phyloP scores from a whole-genome alignment of 2,329 filamentous ascomycete genomes.

The Epichloe gansuensis region DNA sequence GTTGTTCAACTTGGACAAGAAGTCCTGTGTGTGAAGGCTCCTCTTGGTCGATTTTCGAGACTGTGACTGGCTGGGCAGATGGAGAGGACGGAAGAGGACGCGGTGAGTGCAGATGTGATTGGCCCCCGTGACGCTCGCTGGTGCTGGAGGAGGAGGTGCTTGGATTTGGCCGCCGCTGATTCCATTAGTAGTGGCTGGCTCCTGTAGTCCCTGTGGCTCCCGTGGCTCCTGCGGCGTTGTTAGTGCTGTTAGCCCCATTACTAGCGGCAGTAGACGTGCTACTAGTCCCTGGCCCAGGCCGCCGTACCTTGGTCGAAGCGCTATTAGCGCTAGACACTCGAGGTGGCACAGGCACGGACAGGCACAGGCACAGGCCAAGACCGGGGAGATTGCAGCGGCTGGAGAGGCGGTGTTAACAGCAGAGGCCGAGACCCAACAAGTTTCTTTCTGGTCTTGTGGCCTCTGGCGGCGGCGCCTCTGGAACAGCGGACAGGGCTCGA shows the following conservation, averaged over 20 bases:
- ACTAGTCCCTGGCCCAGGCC: background rate
- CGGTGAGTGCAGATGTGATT: background rate
- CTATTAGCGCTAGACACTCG: slow-evolving; percentile 1
- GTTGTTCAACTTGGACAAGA: background rate
- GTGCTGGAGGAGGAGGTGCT: background rate
- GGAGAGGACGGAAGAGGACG: background rate
- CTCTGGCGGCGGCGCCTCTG: background rate
- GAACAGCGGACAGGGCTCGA: slow-evolving; percentile 1
- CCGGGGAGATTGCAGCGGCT: too few species aligned
- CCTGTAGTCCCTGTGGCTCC: too few species aligned
- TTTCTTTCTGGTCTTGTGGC: background rate
- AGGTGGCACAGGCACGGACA: background rate
- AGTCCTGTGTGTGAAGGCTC: background rate
- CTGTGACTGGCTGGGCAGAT: background rate
- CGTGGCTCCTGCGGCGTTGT: too few species aligned
- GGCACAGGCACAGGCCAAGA: background rate
- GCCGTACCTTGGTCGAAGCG: background rate
- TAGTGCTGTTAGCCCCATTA: too few species aligned
- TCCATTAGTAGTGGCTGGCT: too few species aligned
- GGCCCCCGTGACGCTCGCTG: background rate
- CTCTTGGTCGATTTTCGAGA: background rate
- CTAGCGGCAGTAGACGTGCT: too few species aligned
- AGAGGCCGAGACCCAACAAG: background rate
- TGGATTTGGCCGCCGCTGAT: too few species aligned
- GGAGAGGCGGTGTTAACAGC: background rate